phyloP scores from a whole-genome alignment of 1,284 basidiomycete genomes.

The Papiliotrema laurentii region DNA sequence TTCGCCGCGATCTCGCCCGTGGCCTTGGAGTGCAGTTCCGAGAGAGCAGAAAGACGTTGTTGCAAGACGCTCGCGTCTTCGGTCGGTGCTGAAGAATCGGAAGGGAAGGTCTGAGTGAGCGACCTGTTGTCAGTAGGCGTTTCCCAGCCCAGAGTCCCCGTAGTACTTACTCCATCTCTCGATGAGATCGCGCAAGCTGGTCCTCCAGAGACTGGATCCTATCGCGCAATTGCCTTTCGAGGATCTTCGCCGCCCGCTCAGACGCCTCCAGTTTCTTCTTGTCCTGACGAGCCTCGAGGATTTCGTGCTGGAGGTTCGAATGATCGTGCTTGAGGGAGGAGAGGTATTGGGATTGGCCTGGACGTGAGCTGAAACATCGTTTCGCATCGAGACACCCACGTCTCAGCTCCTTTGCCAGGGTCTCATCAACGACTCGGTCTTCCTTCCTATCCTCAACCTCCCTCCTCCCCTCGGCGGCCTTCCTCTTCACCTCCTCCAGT shows the following conservation, averaged over 20 bases:
- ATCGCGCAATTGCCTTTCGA: slow-evolving; percentile 30
- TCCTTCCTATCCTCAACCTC: slow-evolving; percentile 12
- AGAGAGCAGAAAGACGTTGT: slow-evolving; percentile 32
- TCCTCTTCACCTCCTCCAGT: slow-evolving; percentile 37
- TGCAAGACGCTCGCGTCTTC: slow-evolving; percentile 27
- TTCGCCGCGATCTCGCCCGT: slow-evolving; percentile 27
- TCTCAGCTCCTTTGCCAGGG: slow-evolving; percentile 33
- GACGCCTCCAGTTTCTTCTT: slow-evolving; percentile 37
- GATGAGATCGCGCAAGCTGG: slow-evolving; percentile 36
- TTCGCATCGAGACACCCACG: slow-evolving; percentile 21
- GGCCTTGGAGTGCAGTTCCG: slow-evolving; percentile 29
- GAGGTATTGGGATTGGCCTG: slow-evolving; percentile 38
- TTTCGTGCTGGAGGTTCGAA: slow-evolving; percentile 31
- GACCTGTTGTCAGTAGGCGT: slow-evolving; percentile 19
- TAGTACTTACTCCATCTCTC: slow-evolving; percentile 47
- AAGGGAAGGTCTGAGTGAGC: slow-evolving; percentile 37
- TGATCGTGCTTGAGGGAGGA: slow-evolving; percentile 29
- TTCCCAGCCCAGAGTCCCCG: not conserved
- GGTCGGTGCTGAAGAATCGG: slow-evolving; percentile 11
- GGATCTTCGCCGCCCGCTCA: slow-evolving; percentile 26
- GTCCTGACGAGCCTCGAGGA: slow-evolving; percentile 33
- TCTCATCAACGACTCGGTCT: slow-evolving; percentile 24
- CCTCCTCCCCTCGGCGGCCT: slow-evolving; percentile 17
- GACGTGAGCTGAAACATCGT: not conserved
- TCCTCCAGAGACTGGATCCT: slow-evolving; percentile 33